Evolutionary conservation across 495 filamentous ascomycete genomes (phyloP).

Genomic region (Neurospora sp.): DNA sequence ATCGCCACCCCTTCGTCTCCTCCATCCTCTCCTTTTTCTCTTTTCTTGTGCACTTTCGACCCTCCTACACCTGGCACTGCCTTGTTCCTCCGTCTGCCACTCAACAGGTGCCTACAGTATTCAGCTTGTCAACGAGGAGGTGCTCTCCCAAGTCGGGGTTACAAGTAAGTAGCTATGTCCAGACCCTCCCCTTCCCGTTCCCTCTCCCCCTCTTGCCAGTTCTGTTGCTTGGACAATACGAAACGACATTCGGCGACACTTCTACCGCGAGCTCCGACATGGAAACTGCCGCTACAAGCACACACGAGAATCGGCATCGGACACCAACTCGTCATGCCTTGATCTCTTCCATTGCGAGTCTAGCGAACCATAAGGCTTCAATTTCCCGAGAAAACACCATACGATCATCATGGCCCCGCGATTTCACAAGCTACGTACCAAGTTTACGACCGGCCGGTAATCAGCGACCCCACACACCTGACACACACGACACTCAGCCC

Average conservation of each 20-base stretch:
- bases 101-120: neutral
- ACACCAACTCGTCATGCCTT: neutral
- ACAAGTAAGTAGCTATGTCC: conserved; percentile 14
- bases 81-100: conserved; percentile 1
- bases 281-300: neutral
- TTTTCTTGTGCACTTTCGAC: conserved; percentile 17
- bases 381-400: neutral
- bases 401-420: neutral
- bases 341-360: neutral
- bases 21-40: conserved; percentile 1
- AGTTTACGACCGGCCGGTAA: neutral
- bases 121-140: conserved; percentile 8
- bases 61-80: conserved; percentile 8
- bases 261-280: neutral
- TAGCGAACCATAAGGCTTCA: neutral
- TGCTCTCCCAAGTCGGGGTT: conserved; percentile 7
- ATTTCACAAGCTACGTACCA: neutral
- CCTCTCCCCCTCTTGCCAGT: neutral
- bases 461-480: neutral
- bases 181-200: neutral
- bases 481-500: neutral
- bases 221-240: neutral
- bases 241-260: neutral
- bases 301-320: neutral
- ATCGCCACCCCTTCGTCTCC: conserved; percentile 13